phyloP scores from a whole-genome alignment of 176 grass and related monocot genomes.

The Elymus sibiricus region DNA sequence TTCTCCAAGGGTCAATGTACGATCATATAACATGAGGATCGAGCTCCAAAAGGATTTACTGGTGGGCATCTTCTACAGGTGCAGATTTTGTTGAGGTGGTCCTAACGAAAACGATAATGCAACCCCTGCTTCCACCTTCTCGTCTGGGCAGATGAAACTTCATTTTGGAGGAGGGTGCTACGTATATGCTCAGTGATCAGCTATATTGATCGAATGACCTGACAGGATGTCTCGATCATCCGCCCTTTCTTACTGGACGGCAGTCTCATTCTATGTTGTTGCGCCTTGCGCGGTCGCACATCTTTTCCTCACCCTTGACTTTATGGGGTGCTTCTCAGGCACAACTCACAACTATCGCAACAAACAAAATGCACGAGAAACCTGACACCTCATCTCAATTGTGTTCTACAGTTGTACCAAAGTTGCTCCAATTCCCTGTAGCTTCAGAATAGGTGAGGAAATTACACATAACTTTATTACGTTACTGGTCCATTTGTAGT shows the following conservation, averaged over 20 bases:
- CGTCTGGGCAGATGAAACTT: constrained; percentile 12
- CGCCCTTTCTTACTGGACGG: constrained; percentile 10
- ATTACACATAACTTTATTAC: neutral
- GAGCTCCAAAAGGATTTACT: neutral
- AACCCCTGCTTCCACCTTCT: neutral
- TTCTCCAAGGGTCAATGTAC: too few species aligned
- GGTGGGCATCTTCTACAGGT: neutral
- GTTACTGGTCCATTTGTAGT: neutral
- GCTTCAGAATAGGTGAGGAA: neutral
- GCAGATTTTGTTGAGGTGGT: neutral
- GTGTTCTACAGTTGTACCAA: neutral
- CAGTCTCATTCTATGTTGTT: constrained; percentile 28
- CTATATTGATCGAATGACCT: neutral
- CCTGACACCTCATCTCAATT: neutral
- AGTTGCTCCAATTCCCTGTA: neutral
- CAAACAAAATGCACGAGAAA: constrained; percentile 19
- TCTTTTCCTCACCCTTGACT: neutral
- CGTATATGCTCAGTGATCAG: neutral
- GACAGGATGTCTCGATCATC: neutral
- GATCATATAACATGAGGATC: neutral
- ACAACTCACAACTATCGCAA: neutral
- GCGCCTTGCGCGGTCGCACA: constrained; percentile 5
- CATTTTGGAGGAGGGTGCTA: constrained; percentile 13
- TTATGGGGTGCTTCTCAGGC: constrained; percentile 19
- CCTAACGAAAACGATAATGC: neutral